Evolutionary conservation across 2,329 filamentous ascomycete species (phyloP), one percentile per base, ranked within the genome.

Genomic region (Rasamsonia emersonii): DNA sequence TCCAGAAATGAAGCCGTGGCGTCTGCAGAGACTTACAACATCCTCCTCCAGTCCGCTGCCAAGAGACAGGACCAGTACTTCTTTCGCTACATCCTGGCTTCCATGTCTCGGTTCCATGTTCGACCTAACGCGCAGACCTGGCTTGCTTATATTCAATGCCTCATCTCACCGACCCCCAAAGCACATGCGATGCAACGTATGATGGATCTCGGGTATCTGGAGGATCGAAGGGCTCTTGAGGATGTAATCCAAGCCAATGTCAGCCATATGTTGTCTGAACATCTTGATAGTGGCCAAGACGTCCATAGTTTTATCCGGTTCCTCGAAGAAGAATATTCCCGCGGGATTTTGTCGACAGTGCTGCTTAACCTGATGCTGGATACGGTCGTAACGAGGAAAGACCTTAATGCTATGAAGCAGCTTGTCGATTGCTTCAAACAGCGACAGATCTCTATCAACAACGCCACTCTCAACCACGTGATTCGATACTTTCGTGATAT

Each of bases 11-110:
- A 61, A 30, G 46, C 56, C 27, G 41, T 60, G 15, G 49, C 56
- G 18, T 55, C 56, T 3, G 46, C 53, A 4, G 56, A 63, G 23
- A 62, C 60, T 4, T 67, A 60, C 41, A 68, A 68, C 30, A 59
- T 66, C 26, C 44, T 70, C 30, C 41, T 70, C 23, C 44, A 46
- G 24, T 47, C 47, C 14, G 50, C 57, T 16, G 62, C 62, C 9
- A 47, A 46, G 29, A 46, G 44, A 14, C 53, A 57, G 30, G 54
- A 68, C 42, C 41, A 62, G n/a, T 41, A 38, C 9, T 46, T 47
- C 10, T 68, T 68, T 31, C 50, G 49, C 5, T 45, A 47, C 16
- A 44, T 64, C 13, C 39, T 69, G 11, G 32, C 45, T 15, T 37
- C 49, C 9, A 68, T 70, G 64, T 38, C 52, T 17, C 41, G 46